Evolutionary conservation across 2,329 filamentous ascomycete species (phyloP).

Genomic region (Zopfia rhizophila): DNA sequence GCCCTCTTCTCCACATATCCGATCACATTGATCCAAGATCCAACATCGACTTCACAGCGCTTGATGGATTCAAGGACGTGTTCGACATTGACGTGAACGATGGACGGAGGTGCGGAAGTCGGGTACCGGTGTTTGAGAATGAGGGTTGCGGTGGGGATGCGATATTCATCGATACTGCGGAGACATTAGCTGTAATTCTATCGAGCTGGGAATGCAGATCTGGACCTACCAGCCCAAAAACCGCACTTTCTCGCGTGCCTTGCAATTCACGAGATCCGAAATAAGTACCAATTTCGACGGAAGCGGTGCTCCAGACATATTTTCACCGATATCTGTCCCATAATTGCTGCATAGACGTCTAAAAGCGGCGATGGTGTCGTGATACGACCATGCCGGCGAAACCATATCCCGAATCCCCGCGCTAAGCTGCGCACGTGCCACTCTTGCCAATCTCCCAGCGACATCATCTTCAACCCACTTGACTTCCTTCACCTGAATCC

Average conservation of each 20-base stretch:
- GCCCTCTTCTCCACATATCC: constrained; percentile 70
- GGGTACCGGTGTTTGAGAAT: constrained; percentile 75
- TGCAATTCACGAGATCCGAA: constrained; percentile 58
- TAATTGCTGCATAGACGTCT: background rate
- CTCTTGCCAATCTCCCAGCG: constrained; percentile 4
- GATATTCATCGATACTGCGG: constrained; percentile 68
- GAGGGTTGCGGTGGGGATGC: constrained; percentile 68
- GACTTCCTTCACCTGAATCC: constrained; percentile 1
- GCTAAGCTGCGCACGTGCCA: constrained; percentile 27
- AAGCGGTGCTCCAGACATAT: constrained; percentile 63
- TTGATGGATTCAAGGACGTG: constrained; percentile 75
- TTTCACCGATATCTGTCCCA: constrained; percentile 9
- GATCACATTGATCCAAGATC: constrained; percentile 90
- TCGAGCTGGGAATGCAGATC: no score
- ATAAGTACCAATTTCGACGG: constrained; percentile 64
- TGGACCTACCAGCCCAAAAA: constrained; percentile 86
- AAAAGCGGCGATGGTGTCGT: background rate
- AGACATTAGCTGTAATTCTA: constrained; percentile 6
- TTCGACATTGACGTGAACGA: constrained; percentile 74
- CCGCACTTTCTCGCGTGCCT: constrained; percentile 79
- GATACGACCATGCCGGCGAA: no score
- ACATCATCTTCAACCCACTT: constrained; percentile 2
- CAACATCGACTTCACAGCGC: constrained; percentile 71
- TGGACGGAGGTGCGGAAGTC: constrained; percentile 45
- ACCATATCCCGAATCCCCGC: no score